Percentiles rank a stretch among this genome's conserved stretches.
Conservation (phyloP, 2,329 filamentous ascomycete species). For the Sclerotiophoma versabilis region DNA sequence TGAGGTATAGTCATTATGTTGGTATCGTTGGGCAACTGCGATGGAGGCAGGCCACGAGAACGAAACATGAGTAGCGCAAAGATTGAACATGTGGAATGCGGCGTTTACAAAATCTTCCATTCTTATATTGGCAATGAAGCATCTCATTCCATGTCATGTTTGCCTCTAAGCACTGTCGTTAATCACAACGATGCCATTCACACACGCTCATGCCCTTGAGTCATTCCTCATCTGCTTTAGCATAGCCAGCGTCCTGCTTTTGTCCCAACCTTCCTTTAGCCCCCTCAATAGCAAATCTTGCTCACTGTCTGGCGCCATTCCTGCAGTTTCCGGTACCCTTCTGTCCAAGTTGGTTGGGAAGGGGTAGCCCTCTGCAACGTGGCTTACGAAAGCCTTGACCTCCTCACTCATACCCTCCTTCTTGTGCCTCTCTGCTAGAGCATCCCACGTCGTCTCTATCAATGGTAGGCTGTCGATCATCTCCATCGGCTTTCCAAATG, state of each 20-base stretch:
- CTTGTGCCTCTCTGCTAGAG: constrained; percentile 44
- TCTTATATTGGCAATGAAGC: too few species aligned
- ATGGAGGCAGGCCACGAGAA: too few species aligned
- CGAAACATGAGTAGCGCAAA: too few species aligned
- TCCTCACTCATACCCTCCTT: constrained; percentile 50
- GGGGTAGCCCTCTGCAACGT: constrained; percentile 65
- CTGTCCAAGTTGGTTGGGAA: constrained; percentile 69
- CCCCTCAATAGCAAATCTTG: constrained; percentile 59
- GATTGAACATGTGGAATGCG: too few species aligned
- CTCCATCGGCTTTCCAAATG: constrained; percentile 71
- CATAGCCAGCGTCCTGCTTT: constrained; percentile 51
- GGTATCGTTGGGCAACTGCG: background rate
- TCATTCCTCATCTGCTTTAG: constrained; percentile 51
- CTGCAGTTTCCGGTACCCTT: constrained; percentile 62
- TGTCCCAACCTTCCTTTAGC: constrained; percentile 53
- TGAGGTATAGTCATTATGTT: background rate
- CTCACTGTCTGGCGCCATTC: constrained; percentile 68
- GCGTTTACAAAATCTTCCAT: too few species aligned
- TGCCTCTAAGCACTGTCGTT: too few species aligned
- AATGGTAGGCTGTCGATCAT: constrained; percentile 61
- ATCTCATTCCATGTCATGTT: too few species aligned
- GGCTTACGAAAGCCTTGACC: constrained; percentile 57
- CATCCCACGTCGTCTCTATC: constrained; percentile 56
- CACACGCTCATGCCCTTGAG: constrained; percentile 20
- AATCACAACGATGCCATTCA: background rate